A percentile compares a stretch with the other conserved stretches of the same genome.
phyloP scores from a whole-genome alignment of 805 yeast species.

The Pichia pseudocactophila region DNA sequence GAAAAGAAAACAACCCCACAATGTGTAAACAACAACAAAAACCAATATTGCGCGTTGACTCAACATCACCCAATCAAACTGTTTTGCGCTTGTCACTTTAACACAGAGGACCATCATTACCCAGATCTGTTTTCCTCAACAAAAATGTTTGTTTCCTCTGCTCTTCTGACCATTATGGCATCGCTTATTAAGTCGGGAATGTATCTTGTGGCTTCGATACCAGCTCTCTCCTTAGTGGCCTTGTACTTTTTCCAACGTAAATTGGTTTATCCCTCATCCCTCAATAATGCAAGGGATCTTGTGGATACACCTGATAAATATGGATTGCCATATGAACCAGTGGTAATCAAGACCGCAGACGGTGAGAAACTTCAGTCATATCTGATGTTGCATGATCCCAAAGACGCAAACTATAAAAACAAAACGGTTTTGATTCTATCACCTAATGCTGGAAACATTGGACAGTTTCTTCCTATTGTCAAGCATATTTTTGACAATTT shows the following conservation, averaged over 20 bases:
- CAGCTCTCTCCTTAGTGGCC: slow-evolving; percentile 13
- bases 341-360: slow-evolving; percentile 57
- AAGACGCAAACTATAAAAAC: slow-evolving; percentile 32
- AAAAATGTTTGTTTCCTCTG: neutral
- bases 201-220: slow-evolving; percentile 7
- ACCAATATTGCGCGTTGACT: no score
- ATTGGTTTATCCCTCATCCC: slow-evolving; percentile 74
- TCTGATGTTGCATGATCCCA: slow-evolving; percentile 42
- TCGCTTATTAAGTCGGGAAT: slow-evolving; percentile 2
- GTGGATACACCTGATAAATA: slow-evolving; percentile 74
- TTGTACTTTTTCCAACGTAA: slow-evolving; percentile 21
- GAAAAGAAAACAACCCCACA: no score
- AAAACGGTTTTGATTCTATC: slow-evolving; percentile 53
- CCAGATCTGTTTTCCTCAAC: no score
- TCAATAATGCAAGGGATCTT: slow-evolving; percentile 61
- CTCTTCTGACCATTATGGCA: neutral
- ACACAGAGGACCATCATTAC: no score
- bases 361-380: slow-evolving; percentile 61
- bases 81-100: no score
- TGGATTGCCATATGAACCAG: slow-evolving; percentile 56
- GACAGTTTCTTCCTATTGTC: slow-evolving; percentile 79
- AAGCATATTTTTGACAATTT: slow-evolving; percentile 52
- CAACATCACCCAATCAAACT: no score
- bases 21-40: no score
- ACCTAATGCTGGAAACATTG: slow-evolving; percentile 96